Evolutionary conservation across 352 stramenopile genomes (phyloP), one percentile per base, ranked within the genome.

Genomic region (Phytopythium montanum): DNA sequence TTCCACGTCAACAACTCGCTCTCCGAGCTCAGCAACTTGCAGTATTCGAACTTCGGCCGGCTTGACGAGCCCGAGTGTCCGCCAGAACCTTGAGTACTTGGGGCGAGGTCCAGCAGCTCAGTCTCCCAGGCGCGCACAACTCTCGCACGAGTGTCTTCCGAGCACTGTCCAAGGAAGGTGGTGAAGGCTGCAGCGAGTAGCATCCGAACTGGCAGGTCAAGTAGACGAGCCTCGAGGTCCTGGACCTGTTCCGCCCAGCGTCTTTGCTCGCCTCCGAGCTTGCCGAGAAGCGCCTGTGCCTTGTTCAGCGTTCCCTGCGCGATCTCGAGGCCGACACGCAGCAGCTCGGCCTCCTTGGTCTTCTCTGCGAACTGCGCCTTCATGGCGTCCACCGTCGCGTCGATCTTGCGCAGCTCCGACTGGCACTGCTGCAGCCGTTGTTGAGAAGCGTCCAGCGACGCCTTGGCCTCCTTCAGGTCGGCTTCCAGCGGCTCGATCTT

Each of bases 1-100:
- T 98, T 98, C 95, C 95, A 98, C 14, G 89, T 93, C 5, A 98
- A 76, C 28, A 98, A 54, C 65, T 98, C 88, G 23, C 84, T 97
- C 65, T 98, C 95, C 0, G 86, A 93, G 59, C 84, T 96, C 60
- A 98, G 71, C 7, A 97, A 34, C 55, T 93, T 90, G 23, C 86
- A 85, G 34, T 95, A 95, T 46, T 97, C 87, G 59, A 96, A 96
- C 14, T 57, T 57, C 18, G 51, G 51, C n/a, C 51, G 19, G 13
- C 9, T 33, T 29, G 51, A 46, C 9, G 51, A 56, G 25, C 51
- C 39, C 59, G 62, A 10, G 59, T 68, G 38, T 16, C 57, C 48
- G 1, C 69, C 72, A 50, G 46, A 5, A 10, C 56, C 54, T 26
- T 59, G 56, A 2, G 31, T 39, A 9, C 45, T 31, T 5, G 51